Base-by-base conservation (phyloP, 371 early-diverging fungal genomes). In the Lichtheimia ramosa region DNA sequence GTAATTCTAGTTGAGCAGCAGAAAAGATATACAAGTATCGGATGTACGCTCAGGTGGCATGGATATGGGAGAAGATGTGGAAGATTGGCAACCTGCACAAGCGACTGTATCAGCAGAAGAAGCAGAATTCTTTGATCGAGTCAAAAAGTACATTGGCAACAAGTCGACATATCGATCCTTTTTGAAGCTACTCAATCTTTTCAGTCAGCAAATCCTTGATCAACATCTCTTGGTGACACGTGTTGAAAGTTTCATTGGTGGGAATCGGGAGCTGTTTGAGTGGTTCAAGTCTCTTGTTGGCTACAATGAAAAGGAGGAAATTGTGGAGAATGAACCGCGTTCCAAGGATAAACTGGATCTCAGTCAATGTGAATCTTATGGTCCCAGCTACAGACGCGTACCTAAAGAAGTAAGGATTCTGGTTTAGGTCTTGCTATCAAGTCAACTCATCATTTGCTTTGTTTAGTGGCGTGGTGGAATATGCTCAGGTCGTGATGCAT, bases 211-310 rank as follows among this genome's bases (percentile, higher is more conserved):
- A 70, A 89, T 96, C 25, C 84, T 99, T 62, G 92, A 91, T 55
- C 84, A 86, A 23, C 86, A 89, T 57, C 86, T 83, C n/a, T 84
- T 93, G 16, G 91, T 93, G 42, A 91, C 90, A 55, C 89, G 85
- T 21, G 96, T 89, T 6, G 88, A 86, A 70, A 83, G 86, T 21
- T 97, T 91, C 64, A 85, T 93, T 59, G 82, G 81, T 24, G 78
- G 73, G 10, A 81, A 86, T 40, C 82, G 78, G 28, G 94, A 95
- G 28, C 79, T 96, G 40, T 91, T 95, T 73, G 84, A 88, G 40
- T 91, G 91, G 90, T 96, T 99, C 73, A 96, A 95, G 74, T 73
- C 82, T 49, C 95, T 91, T 78, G 89, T 99, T 13, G 96, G 94
- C 51, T 95, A 90, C 73, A 87, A 93, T 54, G 89, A 66, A 34